Conservation (phyloP, 2,329 filamentous ascomycete species). For the Penicillium sp. region DNA sequence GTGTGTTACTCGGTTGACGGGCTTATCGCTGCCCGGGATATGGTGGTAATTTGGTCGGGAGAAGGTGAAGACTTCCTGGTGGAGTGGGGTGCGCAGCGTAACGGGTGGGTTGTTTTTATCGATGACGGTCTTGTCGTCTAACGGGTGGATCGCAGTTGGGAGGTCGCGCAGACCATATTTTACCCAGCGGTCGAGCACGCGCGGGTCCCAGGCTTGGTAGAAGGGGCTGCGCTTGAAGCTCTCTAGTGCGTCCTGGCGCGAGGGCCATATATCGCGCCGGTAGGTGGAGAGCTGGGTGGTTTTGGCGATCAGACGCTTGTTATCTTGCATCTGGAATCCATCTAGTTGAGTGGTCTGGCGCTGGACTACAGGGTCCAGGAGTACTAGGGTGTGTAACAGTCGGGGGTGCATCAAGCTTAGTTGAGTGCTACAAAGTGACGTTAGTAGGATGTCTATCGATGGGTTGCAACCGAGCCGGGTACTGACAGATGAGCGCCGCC, state of each 20-base stretch:
- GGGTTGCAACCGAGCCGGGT: constrained; percentile 2
- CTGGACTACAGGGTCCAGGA: constrained; percentile 81
- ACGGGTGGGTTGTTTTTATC: constrained; percentile 48
- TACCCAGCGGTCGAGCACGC: constrained; percentile 73
- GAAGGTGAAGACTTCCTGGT: constrained; percentile 71
- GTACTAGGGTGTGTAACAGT: constrained; percentile 68
- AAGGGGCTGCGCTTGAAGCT: constrained; percentile 68
- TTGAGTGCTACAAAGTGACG: constrained; percentile 49
- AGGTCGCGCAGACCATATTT: constrained; percentile 70
- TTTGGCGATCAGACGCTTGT: constrained; percentile 31
- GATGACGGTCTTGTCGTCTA: constrained; percentile 18
- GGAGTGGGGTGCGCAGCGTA: constrained; percentile 73
- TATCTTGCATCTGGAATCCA: constrained; percentile 20
- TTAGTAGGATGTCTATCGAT: constrained; percentile 3
- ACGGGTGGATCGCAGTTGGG: constrained; percentile 55
- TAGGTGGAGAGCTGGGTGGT: constrained; percentile 59
- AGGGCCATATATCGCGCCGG: constrained; percentile 80
- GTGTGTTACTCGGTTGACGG: constrained; percentile 43
- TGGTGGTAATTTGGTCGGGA: constrained; percentile 57
- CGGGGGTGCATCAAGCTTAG: constrained; percentile 76
- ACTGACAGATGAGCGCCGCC: constrained; percentile 67
- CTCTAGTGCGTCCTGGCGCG: constrained; percentile 63
- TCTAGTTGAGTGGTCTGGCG: constrained; percentile 43
- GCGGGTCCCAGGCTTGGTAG: constrained; percentile 76
- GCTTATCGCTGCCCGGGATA: constrained; percentile 43